Percentiles rank a stretch among this genome's conserved stretches.
phyloP scores from a whole-genome alignment of 192 early-diverging fungal species.

The Geosiphon pyriformis region DNA sequence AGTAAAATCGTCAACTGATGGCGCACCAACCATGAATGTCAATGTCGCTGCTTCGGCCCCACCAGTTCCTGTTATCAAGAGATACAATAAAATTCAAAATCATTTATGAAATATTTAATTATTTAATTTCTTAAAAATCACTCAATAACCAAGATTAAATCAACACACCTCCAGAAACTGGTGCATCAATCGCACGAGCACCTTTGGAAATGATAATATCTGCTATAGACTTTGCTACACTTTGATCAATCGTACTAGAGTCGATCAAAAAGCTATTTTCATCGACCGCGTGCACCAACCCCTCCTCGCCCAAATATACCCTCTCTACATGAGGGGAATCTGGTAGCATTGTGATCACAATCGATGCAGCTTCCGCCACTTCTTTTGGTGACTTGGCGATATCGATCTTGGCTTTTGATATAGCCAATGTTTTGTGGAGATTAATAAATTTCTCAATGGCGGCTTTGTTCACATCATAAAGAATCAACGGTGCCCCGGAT shows the following conservation, averaged over 20 bases:
- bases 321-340: constrained; percentile 70
- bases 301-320: constrained; percentile 72
- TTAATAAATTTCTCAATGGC: constrained; percentile 52
- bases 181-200: constrained; percentile 77
- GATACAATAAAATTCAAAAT: too few relatives aligned
- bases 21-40: constrained; percentile 94
- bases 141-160: background rate
- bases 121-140: too few relatives aligned
- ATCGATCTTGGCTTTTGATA: constrained; percentile 38
- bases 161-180: constrained; percentile 81
- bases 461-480: constrained; percentile 65
- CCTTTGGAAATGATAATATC: constrained; percentile 53
- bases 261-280: constrained; percentile 66
- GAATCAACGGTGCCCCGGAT: constrained; percentile 50
- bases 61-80: constrained; percentile 53
- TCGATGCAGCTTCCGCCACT: constrained; percentile 60
- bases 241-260: constrained; percentile 88
- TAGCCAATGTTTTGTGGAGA: constrained; percentile 31
- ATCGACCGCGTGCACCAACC: constrained; percentile 53
- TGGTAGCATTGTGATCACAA: constrained; percentile 92
- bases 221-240: constrained; percentile 68
- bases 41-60: constrained; percentile 86
- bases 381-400: constrained; percentile 62
- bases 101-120: too few relatives aligned
- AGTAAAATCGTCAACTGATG: constrained; percentile 52